Evolutionary conservation across 441 rosid genomes (phyloP).

Genomic region (Syzygium malaccense): DNA sequence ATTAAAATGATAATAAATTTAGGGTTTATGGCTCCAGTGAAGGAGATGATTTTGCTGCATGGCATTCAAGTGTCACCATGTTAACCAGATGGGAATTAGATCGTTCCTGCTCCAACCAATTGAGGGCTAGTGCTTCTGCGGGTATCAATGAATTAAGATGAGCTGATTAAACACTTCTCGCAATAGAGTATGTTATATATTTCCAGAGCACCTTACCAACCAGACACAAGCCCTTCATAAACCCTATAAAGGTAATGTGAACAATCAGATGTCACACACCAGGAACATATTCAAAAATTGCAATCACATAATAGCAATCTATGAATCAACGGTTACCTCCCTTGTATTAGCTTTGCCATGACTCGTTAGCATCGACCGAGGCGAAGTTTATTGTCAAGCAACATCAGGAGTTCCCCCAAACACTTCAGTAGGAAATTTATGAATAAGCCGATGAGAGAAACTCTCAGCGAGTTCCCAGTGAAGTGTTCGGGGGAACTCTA

Average conservation of each 20-base stretch:
- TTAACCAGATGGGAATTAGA: not conserved
- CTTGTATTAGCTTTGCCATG: not conserved
- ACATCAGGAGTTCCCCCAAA: slow-evolving; percentile 6
- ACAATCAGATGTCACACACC: not conserved
- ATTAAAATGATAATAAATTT: not conserved
- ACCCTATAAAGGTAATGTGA: not conserved
- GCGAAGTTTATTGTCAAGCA: not conserved
- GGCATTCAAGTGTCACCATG: not conserved
- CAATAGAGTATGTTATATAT: not conserved
- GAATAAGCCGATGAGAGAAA: not conserved
- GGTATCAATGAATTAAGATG: not conserved
- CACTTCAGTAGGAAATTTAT: not conserved
- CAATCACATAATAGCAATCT: not conserved
- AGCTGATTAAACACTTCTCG: not conserved
- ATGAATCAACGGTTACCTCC: not conserved
- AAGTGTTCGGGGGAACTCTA: slow-evolving; percentile 45
- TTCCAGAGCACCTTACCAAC: not conserved
- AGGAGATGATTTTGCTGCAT: not conserved
- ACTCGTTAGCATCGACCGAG: not conserved
- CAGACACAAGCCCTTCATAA: not conserved
- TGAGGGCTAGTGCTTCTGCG: not conserved
- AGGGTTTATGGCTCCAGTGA: not conserved
- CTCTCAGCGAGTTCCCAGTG: slow-evolving; percentile 12
- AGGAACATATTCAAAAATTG: not conserved
- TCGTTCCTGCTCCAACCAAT: not conserved